Evolutionary conservation across 2,329 filamentous ascomycete species (phyloP).

Genomic region (Hypomyces perniciosus): DNA sequence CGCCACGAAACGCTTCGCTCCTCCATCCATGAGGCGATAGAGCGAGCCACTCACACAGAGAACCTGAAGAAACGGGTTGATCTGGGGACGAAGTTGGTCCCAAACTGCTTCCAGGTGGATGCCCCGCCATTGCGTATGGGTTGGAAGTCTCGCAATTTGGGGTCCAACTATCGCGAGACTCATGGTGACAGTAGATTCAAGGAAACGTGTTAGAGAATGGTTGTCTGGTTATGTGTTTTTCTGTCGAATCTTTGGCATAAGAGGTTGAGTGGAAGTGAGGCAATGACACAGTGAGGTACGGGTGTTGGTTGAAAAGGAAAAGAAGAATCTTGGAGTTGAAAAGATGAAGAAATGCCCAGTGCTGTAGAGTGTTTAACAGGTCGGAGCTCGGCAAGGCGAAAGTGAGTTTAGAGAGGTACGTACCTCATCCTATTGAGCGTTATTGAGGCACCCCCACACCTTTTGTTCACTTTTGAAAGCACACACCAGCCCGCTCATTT

Average conservation of each 20-base stretch:
- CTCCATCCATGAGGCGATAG: slow-evolving; percentile 17
- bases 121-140: slow-evolving; percentile 1
- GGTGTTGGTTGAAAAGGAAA: too few species aligned
- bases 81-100: slow-evolving; percentile 12
- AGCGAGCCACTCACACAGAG: slow-evolving; percentile 15
- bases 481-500: too few species aligned
- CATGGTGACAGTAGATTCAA: neutral
- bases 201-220: too few species aligned
- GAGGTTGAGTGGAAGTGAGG: neutral
- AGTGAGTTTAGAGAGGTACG: too few species aligned
- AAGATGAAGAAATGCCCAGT: too few species aligned
- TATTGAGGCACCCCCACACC: too few species aligned
- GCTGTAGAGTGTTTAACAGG: too few species aligned
- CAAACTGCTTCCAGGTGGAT: slow-evolving; percentile 16
- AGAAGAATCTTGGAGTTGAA: too few species aligned
- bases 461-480: too few species aligned
- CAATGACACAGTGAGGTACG: too few species aligned
- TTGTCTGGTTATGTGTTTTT: neutral
- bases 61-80: slow-evolving; percentile 16
- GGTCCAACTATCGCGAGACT: neutral
- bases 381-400: too few species aligned
- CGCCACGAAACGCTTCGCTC: slow-evolving; percentile 18
- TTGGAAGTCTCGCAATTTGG: neutral
- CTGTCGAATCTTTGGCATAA: neutral
- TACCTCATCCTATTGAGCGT: too few species aligned